Evolutionary conservation across 1,284 basidiomycete genomes (phyloP).

Genomic region (Naganishia sp.): DNA sequence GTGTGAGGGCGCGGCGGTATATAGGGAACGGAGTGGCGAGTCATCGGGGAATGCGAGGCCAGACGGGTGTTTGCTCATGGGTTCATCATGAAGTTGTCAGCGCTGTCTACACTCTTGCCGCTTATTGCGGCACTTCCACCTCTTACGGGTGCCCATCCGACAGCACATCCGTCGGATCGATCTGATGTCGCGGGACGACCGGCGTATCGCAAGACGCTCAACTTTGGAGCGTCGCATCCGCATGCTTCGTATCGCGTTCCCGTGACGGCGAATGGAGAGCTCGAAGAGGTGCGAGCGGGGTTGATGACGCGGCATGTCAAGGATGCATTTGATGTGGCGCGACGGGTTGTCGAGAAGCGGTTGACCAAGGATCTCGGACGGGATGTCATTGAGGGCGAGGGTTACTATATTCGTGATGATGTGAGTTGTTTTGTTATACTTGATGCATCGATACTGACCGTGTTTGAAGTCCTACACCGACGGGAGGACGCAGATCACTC

Average conservation of each 20-base stretch:
- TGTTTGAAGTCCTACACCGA: constrained; percentile 75
- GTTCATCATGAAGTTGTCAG: constrained; percentile 24
- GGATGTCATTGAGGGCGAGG: constrained; percentile 38
- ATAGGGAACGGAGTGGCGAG: not conserved
- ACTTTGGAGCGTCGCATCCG: constrained; percentile 72
- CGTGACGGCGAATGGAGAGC: constrained; percentile 6
- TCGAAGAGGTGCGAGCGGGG: not conserved
- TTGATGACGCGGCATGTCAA: constrained; percentile 18
- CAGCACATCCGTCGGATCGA: not conserved
- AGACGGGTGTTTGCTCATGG: not conserved
- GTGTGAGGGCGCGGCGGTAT: constrained; percentile 9
- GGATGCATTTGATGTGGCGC: constrained; percentile 62
- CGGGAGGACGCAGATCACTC: constrained; percentile 74
- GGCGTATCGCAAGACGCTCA: constrained; percentile 28
- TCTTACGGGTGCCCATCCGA: constrained; percentile 34
- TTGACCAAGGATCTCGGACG: constrained; percentile 34
- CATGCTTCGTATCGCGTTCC: constrained; percentile 64
- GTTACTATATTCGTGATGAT: constrained; percentile 52
- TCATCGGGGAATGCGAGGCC: too few species aligned
- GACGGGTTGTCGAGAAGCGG: constrained; percentile 60
- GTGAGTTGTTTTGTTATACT: constrained; percentile 43
- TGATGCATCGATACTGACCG: not conserved
- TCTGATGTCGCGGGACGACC: constrained; percentile 40
- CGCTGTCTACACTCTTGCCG: constrained; percentile 45
- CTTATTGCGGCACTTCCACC: constrained; percentile 45